Evolutionary conservation across 1,284 basidiomycete species (phyloP), one percentile per base, ranked within the genome.

Genomic region (Ceratobasidium sp.): DNA sequence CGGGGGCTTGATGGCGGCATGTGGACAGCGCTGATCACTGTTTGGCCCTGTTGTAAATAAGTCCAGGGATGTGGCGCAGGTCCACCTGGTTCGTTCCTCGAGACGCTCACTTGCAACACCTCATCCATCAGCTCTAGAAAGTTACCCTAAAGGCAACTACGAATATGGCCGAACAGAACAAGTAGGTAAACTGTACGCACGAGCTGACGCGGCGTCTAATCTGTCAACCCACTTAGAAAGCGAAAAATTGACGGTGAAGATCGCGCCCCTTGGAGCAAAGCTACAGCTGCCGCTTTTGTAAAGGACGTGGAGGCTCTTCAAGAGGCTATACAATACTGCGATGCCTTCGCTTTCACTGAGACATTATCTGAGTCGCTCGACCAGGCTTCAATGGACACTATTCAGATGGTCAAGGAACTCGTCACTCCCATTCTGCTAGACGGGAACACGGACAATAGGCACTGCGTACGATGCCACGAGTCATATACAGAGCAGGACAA

Each of bases 381-480:
- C 7, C 53, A 56, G 1, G 53, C 27, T 31, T 56, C 53, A 7
- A 22, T 27, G 13, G 14, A 16, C 13, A 27, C 53, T 4, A 6
- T 56, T 9, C 24, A 56, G 14, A 9, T 31, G 27, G 22, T 56
- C 27, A 56, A 31, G 11, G 16, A 31, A 4, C 24, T 56, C 3
- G 53, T 56, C 29, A 27, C 53, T 11, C 53, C 53, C 11, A n/a
- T 59, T 29, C 11, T 39, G 19, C 6, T 59, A 1, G 56, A 59
- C 16, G 53, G 53, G 7, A 4, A 5, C n/a, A 19, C 11, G 16
- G 31, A 39, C 29, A 1, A 16, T 6, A 37, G 27, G 8, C 61
- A 62, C 41, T 62, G 61, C 22, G 39, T 62, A 2, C 61, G 61
- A n/a, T 46, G 61, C 24, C 61, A 62, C 24, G 41, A 62, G 4